Conservation (phyloP, 305 asterid genomes). For the Fraxinus xanthoxyloides region DNA sequence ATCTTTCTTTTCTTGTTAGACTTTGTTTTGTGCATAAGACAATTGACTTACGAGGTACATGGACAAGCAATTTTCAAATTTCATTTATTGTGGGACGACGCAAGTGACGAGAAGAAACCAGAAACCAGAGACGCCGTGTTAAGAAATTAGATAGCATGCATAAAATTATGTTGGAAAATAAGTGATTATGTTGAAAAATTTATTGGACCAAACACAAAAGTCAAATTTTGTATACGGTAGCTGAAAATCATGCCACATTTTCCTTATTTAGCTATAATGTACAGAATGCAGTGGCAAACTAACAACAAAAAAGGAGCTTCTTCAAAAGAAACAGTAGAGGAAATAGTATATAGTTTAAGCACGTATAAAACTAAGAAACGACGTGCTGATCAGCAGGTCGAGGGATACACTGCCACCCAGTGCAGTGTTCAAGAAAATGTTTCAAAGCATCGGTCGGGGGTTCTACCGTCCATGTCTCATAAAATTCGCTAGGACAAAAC, state of each 20-base stretch:
- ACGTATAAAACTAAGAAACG: not conserved
- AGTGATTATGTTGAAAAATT: not conserved
- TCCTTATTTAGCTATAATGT: not conserved
- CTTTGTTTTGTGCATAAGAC: not conserved
- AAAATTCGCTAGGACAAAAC: slow-evolving; percentile 59
- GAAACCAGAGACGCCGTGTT: not conserved
- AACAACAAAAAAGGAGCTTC: not conserved
- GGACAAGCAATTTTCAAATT: not conserved
- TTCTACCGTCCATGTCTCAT: slow-evolving; percentile 57
- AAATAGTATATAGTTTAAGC: not conserved
- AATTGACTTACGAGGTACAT: not conserved
- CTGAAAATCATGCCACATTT: not conserved
- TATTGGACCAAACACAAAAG: not conserved
- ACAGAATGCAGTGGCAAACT: not conserved
- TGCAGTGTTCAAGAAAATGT: slow-evolving; percentile 51
- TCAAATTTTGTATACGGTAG: not conserved
- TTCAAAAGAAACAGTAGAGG: not conserved
- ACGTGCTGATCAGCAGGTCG: slow-evolving; percentile 42
- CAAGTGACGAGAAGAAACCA: no score
- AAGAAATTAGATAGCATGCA: not conserved
- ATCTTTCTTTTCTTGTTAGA: not conserved
- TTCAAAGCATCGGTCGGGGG: slow-evolving; percentile 55
- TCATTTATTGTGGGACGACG: not conserved
- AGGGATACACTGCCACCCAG: slow-evolving; percentile 60
- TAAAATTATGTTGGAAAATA: not conserved